Conservation (phyloP, 139 green algal species). For the Ostreobium quekettii region DNA sequence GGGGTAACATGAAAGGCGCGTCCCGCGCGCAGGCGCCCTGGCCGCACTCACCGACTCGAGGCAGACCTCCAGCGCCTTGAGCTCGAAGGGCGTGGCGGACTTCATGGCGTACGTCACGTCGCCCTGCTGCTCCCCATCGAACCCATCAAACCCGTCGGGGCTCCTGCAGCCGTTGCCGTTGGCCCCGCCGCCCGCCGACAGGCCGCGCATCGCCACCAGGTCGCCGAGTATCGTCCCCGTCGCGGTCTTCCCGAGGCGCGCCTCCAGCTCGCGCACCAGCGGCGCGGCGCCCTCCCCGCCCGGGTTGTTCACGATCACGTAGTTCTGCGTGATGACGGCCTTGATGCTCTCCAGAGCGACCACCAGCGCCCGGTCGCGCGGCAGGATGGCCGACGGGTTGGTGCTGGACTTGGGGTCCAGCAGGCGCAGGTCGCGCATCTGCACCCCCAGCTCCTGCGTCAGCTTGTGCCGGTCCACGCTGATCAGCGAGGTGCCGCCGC, state of each 20-base stretch:
- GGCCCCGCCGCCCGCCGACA: too few relatives aligned
- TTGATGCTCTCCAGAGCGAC: constrained; percentile 58
- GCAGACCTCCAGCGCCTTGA: constrained; percentile 41
- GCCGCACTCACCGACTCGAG: constrained; percentile 38
- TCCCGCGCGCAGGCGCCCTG: too few relatives aligned
- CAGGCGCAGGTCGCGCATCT: constrained; percentile 50
- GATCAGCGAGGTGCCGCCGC: constrained; percentile 32
- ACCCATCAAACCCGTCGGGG: too few relatives aligned
- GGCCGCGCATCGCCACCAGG: too few relatives aligned
- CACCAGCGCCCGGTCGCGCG: constrained; percentile 46
- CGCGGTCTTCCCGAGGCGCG: too few relatives aligned
- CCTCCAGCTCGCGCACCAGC: too few relatives aligned
- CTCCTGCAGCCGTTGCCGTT: too few relatives aligned
- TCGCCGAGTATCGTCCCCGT: too few relatives aligned
- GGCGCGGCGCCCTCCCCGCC: constrained; percentile 19
- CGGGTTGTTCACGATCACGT: constrained; percentile 48
- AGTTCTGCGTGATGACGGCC: constrained; percentile 39
- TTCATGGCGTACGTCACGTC: too few relatives aligned
- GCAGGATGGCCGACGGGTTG: constrained; percentile 50
- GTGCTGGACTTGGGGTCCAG: constrained; percentile 47
- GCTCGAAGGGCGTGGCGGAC: constrained; percentile 42
- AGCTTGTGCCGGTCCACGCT: constrained; percentile 49
- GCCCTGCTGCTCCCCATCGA: too few relatives aligned
- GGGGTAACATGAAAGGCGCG: too few relatives aligned
- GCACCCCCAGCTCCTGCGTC: constrained; percentile 49